A percentile compares a stretch with the other conserved stretches of the same genome.
These are phyloP conservation scores for Skeletonema menzelii DNA, from an alignment of 108 stramenopile genomes.

Conservation along the genomic window DNA sequence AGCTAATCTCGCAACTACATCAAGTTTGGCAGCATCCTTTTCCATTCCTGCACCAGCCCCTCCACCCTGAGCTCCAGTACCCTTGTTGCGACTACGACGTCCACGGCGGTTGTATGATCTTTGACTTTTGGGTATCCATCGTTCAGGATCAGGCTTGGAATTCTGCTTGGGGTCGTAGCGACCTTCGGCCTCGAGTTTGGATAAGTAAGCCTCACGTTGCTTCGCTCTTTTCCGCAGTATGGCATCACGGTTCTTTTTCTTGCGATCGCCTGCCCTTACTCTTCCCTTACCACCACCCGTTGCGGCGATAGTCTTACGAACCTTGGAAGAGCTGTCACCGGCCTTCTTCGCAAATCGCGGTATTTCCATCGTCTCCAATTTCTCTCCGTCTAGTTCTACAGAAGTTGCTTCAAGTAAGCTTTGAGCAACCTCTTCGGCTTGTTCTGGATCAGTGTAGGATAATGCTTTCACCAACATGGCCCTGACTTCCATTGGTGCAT, in stretches of 20 bases:
- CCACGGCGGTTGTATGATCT: slow-evolving; percentile 82
- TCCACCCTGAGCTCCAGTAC: slow-evolving; percentile 79
- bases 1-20: slow-evolving; percentile 87
- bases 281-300: slow-evolving; percentile 30
- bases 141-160: slow-evolving; percentile 91
- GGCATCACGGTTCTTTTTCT: slow-evolving; percentile 55
- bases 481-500: slow-evolving; percentile 23
- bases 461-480: slow-evolving; percentile 65
- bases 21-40: slow-evolving; percentile 87
- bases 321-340: slow-evolving; percentile 16
- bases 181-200: slow-evolving; percentile 59
- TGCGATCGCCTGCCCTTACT: slow-evolving; percentile 31
- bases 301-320: slow-evolving; percentile 41
- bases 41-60: slow-evolving; percentile 81
- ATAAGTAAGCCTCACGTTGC: slow-evolving; percentile 67
- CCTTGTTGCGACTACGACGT: slow-evolving; percentile 50
- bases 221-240: slow-evolving; percentile 67
- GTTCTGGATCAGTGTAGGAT: slow-evolving; percentile 50
- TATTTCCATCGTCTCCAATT: slow-evolving; percentile 65
- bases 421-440: slow-evolving; percentile 36
- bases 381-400: slow-evolving; percentile 50
- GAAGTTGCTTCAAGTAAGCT: slow-evolving; percentile 27
- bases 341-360: slow-evolving; percentile 56
- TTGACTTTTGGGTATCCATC: slow-evolving; percentile 95
- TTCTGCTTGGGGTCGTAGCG: slow-evolving; percentile 81